Conservation (phyloP, 192 early-diverging fungal species). For the Chytriomyces sp. region DNA sequence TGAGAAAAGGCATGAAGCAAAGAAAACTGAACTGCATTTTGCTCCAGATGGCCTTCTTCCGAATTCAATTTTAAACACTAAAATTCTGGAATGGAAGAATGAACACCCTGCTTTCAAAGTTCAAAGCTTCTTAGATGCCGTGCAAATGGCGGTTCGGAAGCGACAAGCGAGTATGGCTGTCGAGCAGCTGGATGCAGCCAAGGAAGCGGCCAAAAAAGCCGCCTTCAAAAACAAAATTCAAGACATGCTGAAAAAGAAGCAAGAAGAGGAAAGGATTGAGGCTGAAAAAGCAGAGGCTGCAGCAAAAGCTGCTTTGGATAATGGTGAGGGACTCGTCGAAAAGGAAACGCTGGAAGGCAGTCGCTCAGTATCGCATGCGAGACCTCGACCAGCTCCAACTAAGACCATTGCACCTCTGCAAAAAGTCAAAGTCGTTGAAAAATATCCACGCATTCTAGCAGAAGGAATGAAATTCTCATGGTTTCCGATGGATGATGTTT, state of each 20-base stretch:
- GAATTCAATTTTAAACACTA: slow-evolving; percentile 41
- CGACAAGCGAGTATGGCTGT: slow-evolving; percentile 3
- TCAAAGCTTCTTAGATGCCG: not conserved
- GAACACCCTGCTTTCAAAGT: slow-evolving; percentile 28
- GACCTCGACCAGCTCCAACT: not conserved
- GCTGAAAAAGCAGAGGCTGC: slow-evolving; percentile 32
- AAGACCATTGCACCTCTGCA: slow-evolving; percentile 10
- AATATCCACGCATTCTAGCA: slow-evolving; percentile 42
- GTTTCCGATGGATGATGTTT: slow-evolving; percentile 49
- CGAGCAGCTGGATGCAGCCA: not conserved
- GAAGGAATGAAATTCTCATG: slow-evolving; percentile 42
- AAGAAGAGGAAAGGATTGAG: slow-evolving; percentile 29
- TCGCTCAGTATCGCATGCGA: not conserved
- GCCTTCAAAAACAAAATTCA: slow-evolving; percentile 54
- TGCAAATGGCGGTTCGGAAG: slow-evolving; percentile 10
- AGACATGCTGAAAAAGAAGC: slow-evolving; percentile 41
- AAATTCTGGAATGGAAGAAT: slow-evolving; percentile 39
- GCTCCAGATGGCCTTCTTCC: slow-evolving; percentile 55
- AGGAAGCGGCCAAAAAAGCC: slow-evolving; percentile 28
- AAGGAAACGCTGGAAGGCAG: slow-evolving; percentile 10
- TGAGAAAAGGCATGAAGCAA: not conserved
- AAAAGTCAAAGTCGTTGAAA: slow-evolving; percentile 26
- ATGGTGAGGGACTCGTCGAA: slow-evolving; percentile 15
- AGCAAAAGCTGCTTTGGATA: not conserved
- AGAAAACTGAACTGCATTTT: slow-evolving; percentile 18